Base-by-base conservation (phyloP, 805 yeast genomes). In the Nematodospora valgi region DNA sequence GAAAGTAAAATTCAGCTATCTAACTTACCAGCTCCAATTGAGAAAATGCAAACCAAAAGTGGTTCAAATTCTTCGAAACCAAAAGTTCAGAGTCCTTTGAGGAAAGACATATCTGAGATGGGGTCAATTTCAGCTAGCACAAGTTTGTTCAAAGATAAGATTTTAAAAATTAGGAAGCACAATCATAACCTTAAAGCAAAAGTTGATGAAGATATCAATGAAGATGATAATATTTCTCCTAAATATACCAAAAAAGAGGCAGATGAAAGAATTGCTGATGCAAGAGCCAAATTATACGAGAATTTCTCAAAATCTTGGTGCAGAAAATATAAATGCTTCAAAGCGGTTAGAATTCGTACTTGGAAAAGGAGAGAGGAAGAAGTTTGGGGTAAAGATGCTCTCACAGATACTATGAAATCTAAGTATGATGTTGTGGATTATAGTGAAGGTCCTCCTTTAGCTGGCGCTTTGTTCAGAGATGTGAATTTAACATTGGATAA, bases 271-370 rank as follows among this genome's bases (percentile, higher is more conserved):
- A 55, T 67, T 13, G 39, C 42, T 4, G 29, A 38, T 8, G 72
- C 70, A 0, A 42, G 46, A 23, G 48, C 52, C 1, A 30, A 39
- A 3, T 44, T 67, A 5, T 39, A 59, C 17, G 34, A 38, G 13
- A 61, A 56, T 25, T 32, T 64, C n/a, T 47, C 62, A 0, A 45
- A 45, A 3, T 52, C 65, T 1, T 67, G 72, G 72, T 51, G 59
- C 14, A 38, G 43, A 26, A 63, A 56, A 40, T 64, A 42, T 40
- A 48, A 45, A 21, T 43, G 45, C 17, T 65, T 58, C 45, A 47
- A 54, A 13, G 22, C 32, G 6, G 45, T 46, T 6, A 52, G 58
- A 34, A 34, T 45, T 13, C 39, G 46, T 6, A 43, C 40, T 6
- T 62, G 68, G 68, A 44, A 39, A 21, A 33, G 41, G 13, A 48